Percentiles rank a stretch among this genome's conserved stretches.
These are phyloP conservation scores for Penicillium thymicola DNA, from an alignment of 2,329 filamentous ascomycete genomes.

Conservation along the genomic window DNA sequence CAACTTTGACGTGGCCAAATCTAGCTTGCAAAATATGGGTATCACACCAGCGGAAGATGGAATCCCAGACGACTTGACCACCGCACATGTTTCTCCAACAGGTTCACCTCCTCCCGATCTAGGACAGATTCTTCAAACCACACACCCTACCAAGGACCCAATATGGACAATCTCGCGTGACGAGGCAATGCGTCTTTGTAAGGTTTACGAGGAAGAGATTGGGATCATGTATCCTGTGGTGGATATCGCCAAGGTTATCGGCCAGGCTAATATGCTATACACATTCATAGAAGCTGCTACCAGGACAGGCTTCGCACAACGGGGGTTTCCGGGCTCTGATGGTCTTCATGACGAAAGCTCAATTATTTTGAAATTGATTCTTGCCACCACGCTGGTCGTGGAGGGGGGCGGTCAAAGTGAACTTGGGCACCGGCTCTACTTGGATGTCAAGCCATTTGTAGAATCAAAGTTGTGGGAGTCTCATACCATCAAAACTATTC, in stretches of 20 bases:
- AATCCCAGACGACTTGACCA: slow-evolving; percentile 57
- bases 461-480: slow-evolving; percentile 61
- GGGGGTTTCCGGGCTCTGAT: slow-evolving; percentile 54
- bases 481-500: slow-evolving; percentile 57
- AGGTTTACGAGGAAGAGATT: slow-evolving; percentile 83
- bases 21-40: slow-evolving; percentile 84
- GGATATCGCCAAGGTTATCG: slow-evolving; percentile 67
- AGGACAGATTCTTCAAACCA: slow-evolving; percentile 30
- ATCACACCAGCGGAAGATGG: slow-evolving; percentile 63
- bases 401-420: slow-evolving; percentile 77
- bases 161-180: slow-evolving; percentile 74
- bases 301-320: slow-evolving; percentile 57
- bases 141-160: slow-evolving; percentile 63
- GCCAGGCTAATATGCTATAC: slow-evolving; percentile 67
- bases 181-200: slow-evolving; percentile 75
- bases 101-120: slow-evolving; percentile 43
- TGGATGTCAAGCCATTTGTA: slow-evolving; percentile 68
- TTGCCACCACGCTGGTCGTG: slow-evolving; percentile 73
- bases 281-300: slow-evolving; percentile 68
- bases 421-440: slow-evolving; percentile 68
- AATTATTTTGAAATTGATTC: slow-evolving; percentile 74
- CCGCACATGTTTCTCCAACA: slow-evolving; percentile 53
- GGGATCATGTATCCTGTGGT: slow-evolving; percentile 89
- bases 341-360: slow-evolving; percentile 62
- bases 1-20: slow-evolving; percentile 81